phyloP scores from a whole-genome alignment of 345 rosid genomes.

The Camelina laxa region DNA sequence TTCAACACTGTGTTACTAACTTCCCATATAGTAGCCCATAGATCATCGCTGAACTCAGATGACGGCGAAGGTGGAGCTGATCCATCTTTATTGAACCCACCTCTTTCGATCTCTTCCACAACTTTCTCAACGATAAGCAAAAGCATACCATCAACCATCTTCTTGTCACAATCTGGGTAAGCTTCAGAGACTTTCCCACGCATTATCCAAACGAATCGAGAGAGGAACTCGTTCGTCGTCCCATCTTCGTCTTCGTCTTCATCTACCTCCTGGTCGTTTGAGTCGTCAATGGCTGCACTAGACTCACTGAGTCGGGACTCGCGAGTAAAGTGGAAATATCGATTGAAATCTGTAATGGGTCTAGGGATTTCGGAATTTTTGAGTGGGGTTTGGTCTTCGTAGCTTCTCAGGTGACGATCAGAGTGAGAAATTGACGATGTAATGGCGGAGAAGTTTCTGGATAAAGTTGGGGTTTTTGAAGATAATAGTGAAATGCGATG shows the following conservation, averaged over 20 bases:
- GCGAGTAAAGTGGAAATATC: constrained; percentile 51
- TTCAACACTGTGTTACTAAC: constrained; percentile 76
- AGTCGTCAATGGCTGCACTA: constrained; percentile 38
- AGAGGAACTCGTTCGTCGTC: constrained; percentile 70
- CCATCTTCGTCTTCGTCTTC: constrained; percentile 64
- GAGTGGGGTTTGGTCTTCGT: constrained; percentile 19
- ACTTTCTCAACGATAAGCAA: constrained; percentile 72
- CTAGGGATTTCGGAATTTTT: constrained; percentile 23
- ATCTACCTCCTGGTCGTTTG: constrained; percentile 47
- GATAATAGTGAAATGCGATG: constrained; percentile 44
- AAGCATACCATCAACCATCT: constrained; percentile 75
- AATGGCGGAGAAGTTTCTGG: constrained; percentile 41
- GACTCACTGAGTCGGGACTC: constrained; percentile 43
- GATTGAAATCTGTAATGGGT: constrained; percentile 37
- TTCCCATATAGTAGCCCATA: constrained; percentile 85
- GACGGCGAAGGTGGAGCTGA: constrained; percentile 44
- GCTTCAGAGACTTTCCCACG: constrained; percentile 68
- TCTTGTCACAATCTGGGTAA: constrained; percentile 63
- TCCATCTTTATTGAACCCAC: constrained; percentile 52
- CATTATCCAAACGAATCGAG: constrained; percentile 84
- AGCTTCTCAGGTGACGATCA: constrained; percentile 15
- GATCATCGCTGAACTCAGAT: constrained; percentile 66
- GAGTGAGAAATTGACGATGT: constrained; percentile 36
- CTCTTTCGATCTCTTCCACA: constrained; percentile 71
- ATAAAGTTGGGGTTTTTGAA: constrained; percentile 25